Evolutionary conservation across 352 stramenopile genomes (phyloP).

Genomic region (Pythium aquatile): DNA sequence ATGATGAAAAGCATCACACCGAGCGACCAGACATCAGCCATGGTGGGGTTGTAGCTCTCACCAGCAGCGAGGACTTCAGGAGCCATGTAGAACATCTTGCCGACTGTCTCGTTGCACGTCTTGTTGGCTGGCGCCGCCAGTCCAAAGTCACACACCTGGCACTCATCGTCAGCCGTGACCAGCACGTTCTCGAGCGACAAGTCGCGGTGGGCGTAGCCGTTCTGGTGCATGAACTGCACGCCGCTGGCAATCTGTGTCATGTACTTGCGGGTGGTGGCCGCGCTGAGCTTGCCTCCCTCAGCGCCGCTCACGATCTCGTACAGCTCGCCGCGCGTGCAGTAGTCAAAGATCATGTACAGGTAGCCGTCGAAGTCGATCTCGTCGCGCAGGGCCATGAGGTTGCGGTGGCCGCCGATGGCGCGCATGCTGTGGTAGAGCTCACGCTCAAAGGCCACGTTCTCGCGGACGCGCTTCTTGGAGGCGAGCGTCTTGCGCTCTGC

Average conservation of each 20-base stretch:
- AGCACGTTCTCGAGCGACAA: slow-evolving; percentile 86
- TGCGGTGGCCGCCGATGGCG: slow-evolving; percentile 52
- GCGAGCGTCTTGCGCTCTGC: slow-evolving; percentile 54
- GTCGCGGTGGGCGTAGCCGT: slow-evolving; percentile 79
- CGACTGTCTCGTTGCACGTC: slow-evolving; percentile 53
- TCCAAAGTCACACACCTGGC: slow-evolving; percentile 82
- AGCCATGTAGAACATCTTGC: slow-evolving; percentile 88
- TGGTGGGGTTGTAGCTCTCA: slow-evolving; percentile 60
- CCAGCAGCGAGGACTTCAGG: slow-evolving; percentile 66
- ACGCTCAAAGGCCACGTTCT: slow-evolving; percentile 79
- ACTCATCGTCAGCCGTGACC: slow-evolving; percentile 64
- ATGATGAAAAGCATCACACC: slow-evolving; percentile 88
- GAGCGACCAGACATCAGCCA: slow-evolving; percentile 83
- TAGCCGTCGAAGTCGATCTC: slow-evolving; percentile 82
- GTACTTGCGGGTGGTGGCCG: slow-evolving; percentile 47
- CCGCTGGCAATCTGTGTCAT: slow-evolving; percentile 63
- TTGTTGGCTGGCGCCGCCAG: slow-evolving; percentile 53
- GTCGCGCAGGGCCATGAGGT: slow-evolving; percentile 67
- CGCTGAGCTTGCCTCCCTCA: slow-evolving; percentile 49
- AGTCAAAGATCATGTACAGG: slow-evolving; percentile 79
- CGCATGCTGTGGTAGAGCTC: slow-evolving; percentile 66
- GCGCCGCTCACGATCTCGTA: slow-evolving; percentile 72
- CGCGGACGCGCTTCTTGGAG: slow-evolving; percentile 71
- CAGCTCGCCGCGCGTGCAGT: slow-evolving; percentile 65
- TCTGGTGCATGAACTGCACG: slow-evolving; percentile 73